phyloP scores from a whole-genome alignment of 495 filamentous ascomycete species.

The Xylaria acuta region DNA sequence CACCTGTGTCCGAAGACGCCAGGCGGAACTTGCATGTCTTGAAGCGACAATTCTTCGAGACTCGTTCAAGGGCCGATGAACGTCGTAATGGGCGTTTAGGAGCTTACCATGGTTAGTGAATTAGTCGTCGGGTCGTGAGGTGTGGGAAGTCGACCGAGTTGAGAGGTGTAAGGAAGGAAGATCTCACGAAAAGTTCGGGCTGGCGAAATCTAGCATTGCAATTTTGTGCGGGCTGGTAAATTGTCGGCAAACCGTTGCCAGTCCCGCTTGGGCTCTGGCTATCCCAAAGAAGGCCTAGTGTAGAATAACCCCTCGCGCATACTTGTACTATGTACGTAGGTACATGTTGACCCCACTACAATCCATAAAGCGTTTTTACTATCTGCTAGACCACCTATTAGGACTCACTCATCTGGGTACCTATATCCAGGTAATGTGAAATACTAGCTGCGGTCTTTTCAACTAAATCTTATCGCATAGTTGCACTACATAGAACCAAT shows the following conservation, averaged over 20 bases:
- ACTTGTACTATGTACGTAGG: slow-evolving; percentile 3
- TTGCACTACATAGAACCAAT: not conserved
- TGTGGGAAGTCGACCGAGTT: slow-evolving; percentile 26
- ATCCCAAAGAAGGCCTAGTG: slow-evolving; percentile 23
- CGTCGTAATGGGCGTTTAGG: slow-evolving; percentile 35
- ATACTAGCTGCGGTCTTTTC: too few relatives aligned
- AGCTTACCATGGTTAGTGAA: slow-evolving; percentile 55
- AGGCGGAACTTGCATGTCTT: slow-evolving; percentile 58
- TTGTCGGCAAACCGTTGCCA: slow-evolving; percentile 25
- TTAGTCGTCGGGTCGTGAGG: slow-evolving; percentile 39
- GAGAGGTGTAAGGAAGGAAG: slow-evolving; percentile 36
- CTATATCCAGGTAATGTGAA: too few relatives aligned
- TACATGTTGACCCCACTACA: slow-evolving; percentile 14
- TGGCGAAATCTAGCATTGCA: slow-evolving; percentile 31
- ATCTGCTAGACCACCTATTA: too few relatives aligned
- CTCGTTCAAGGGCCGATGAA: slow-evolving; percentile 32
- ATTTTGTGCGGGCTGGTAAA: slow-evolving; percentile 34
- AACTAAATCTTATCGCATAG: not conserved
- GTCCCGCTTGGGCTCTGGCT: not conserved
- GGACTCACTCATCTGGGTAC: not conserved
- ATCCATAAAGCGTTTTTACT: not conserved
- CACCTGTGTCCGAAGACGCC: slow-evolving; percentile 62
- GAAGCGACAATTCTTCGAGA: slow-evolving; percentile 43
- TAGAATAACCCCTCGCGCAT: slow-evolving; percentile 31
- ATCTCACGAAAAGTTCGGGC: slow-evolving; percentile 30